Evolutionary conservation across 352 stramenopile species (phyloP).

Genomic region (Pythium rhizo-oryzae): DNA sequence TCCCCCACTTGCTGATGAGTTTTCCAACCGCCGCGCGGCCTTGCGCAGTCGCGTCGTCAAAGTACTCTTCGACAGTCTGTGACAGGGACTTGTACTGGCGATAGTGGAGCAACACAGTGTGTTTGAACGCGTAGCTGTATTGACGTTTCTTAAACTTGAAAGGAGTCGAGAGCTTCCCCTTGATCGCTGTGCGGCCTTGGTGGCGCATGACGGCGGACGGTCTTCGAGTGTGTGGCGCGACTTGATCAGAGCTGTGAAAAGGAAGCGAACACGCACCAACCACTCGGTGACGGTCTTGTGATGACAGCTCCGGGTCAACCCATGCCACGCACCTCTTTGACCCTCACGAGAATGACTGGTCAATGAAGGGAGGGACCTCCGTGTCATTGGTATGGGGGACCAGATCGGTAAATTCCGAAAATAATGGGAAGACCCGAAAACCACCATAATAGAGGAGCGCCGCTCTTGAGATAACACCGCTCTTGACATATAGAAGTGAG

Average conservation of each 20-base stretch:
- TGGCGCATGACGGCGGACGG: no score
- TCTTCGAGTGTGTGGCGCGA: no score
- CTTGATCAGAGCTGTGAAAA: no score
- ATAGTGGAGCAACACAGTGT: slow-evolving; percentile 3
- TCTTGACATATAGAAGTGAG: no score
- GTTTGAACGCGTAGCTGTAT: neutral
- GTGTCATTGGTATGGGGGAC: neutral
- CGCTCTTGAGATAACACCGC: neutral
- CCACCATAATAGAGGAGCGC: slow-evolving; percentile 8
- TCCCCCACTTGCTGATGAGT: neutral
- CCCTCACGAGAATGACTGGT: neutral
- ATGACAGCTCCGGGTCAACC: neutral
- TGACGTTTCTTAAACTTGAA: neutral
- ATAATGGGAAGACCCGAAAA: neutral
- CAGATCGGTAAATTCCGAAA: neutral
- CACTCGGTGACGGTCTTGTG: neutral
- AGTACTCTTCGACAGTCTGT: neutral
- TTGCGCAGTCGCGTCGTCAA: no score
- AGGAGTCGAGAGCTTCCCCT: neutral
- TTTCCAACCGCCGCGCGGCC: no score
- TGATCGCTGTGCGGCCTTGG: no score
- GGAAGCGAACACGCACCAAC: no score
- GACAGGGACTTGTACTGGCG: neutral
- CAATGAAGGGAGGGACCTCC: neutral
- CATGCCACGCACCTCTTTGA: neutral